These are phyloP conservation scores for Juglanconis sp. DNA, from an alignment of 2,329 filamentous ascomycete genomes.

Conservation along the genomic window DNA sequence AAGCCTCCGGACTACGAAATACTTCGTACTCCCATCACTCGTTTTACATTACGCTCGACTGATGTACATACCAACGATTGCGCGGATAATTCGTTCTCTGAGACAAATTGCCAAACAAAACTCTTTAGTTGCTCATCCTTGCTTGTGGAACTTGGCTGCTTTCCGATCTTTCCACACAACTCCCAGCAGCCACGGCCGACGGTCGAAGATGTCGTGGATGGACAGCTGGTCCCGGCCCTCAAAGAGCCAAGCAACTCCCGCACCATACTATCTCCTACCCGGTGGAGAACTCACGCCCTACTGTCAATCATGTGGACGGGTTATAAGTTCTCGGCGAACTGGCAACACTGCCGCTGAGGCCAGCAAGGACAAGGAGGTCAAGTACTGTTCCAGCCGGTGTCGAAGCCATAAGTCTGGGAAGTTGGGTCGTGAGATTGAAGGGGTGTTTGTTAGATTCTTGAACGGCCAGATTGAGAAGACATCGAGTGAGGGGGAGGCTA, in stretches of 20 bases:
- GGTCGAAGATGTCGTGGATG: slow-evolving; percentile 37
- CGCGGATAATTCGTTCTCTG: not conserved
- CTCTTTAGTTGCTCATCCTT: not conserved
- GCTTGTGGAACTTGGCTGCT: not conserved
- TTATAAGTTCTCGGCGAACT: slow-evolving; percentile 41
- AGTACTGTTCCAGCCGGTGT: slow-evolving; percentile 58
- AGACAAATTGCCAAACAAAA: not conserved
- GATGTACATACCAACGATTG: not conserved
- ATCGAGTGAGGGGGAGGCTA: not conserved
- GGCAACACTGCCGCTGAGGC: not conserved
- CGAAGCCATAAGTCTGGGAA: slow-evolving; percentile 47
- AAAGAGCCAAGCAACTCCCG: slow-evolving; percentile 41
- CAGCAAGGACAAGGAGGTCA: slow-evolving; percentile 31
- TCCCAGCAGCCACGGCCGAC: not conserved
- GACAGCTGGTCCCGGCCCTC: slow-evolving; percentile 38
- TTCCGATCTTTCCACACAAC: not conserved
- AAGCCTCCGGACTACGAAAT: not conserved
- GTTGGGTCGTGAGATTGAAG: slow-evolving; percentile 51
- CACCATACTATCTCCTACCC: slow-evolving; percentile 50
- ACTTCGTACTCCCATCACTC: too few species aligned
- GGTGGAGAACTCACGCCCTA: slow-evolving; percentile 49
- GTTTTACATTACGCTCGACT: not conserved
- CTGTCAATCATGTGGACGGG: slow-evolving; percentile 54
- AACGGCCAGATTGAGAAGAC: slow-evolving; percentile 13
- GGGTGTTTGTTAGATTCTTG: slow-evolving; percentile 39